A percentile compares a stretch with the other conserved stretches of the same genome.
Evolutionary conservation across 2,329 filamentous ascomycete species (phyloP).

Genomic region (Botrytis paeoniae): DNA sequence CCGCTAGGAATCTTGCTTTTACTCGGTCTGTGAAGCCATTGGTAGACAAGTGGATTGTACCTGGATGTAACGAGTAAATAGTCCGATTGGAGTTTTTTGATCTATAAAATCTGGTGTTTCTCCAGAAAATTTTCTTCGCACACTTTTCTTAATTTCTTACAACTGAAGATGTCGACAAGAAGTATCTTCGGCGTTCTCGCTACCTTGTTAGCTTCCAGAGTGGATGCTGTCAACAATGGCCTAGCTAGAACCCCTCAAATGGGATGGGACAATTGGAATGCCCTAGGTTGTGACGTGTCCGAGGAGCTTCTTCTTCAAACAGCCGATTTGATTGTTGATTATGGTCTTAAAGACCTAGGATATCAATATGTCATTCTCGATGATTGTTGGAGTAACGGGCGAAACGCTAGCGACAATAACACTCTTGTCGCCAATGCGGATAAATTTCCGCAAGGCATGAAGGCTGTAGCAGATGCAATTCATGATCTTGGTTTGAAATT

Average conservation of each 20-base stretch:
- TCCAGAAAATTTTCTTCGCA: neutral
- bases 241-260: conserved; percentile 43
- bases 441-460: conserved; percentile 50
- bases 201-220: conserved; percentile 23
- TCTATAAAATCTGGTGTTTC: neutral
- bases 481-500: conserved; percentile 49
- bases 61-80: neutral
- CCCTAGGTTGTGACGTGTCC: conserved; percentile 50
- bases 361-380: conserved; percentile 56
- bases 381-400: conserved; percentile 51
- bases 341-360: conserved; percentile 51
- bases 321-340: conserved; percentile 47
- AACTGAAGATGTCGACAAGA: conserved; percentile 14
- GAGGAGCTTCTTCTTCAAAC: conserved; percentile 48
- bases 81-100: neutral
- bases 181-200: conserved; percentile 16
- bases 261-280: conserved; percentile 49
- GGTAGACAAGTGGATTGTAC: neutral
- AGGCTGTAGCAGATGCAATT: conserved; percentile 45
- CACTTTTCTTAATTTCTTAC: neutral
- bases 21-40: conserved; percentile 10
- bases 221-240: conserved; percentile 41
- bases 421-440: conserved; percentile 42
- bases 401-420: conserved; percentile 42
- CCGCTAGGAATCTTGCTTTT: conserved; percentile 11